Conservation (phyloP, 2,329 filamentous ascomycete species). For the Fusarium hostae region DNA sequence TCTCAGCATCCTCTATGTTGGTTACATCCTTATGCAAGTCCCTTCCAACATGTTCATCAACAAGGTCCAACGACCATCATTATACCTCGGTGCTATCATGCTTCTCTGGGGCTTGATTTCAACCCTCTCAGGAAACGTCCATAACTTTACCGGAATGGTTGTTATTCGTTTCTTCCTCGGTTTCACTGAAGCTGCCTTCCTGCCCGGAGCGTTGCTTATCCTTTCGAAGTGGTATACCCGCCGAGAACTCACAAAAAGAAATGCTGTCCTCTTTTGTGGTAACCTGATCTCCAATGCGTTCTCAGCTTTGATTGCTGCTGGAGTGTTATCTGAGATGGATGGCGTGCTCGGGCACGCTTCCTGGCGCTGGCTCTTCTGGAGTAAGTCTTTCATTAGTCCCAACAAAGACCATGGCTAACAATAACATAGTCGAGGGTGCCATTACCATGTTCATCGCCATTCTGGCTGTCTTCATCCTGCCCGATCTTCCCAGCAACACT, state of each 20-base stretch:
- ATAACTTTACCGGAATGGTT: constrained; percentile 66
- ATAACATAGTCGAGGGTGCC: constrained; percentile 59
- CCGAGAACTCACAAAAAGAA: constrained; percentile 63
- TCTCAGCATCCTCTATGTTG: constrained; percentile 72
- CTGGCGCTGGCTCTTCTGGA: constrained; percentile 72
- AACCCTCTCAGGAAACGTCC: constrained; percentile 63
- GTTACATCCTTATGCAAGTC: constrained; percentile 73
- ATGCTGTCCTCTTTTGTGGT: constrained; percentile 68
- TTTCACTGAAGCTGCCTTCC: constrained; percentile 72
- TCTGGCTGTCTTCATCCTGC: constrained; percentile 59
- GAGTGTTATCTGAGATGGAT: constrained; percentile 68
- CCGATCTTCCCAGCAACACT: constrained; percentile 66
- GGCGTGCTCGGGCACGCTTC: constrained; percentile 63
- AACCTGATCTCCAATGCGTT: constrained; percentile 71
- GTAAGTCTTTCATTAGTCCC: not conserved
- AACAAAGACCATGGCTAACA: not conserved
- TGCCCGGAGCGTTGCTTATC: constrained; percentile 71
- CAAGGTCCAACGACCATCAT: constrained; percentile 60
- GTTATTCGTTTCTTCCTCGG: constrained; percentile 68
- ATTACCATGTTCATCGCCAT: constrained; percentile 62
- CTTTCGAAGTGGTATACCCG: constrained; percentile 75
- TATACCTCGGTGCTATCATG: constrained; percentile 65
- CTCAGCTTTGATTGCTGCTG: constrained; percentile 67
- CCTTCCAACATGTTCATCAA: constrained; percentile 69
- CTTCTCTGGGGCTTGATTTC: constrained; percentile 71